A percentile compares a stretch with the other conserved stretches of the same genome.
These are phyloP conservation scores for Aureobasidium sp. DNA, from an alignment of 2,329 filamentous ascomycete species.

Conservation along the genomic window DNA sequence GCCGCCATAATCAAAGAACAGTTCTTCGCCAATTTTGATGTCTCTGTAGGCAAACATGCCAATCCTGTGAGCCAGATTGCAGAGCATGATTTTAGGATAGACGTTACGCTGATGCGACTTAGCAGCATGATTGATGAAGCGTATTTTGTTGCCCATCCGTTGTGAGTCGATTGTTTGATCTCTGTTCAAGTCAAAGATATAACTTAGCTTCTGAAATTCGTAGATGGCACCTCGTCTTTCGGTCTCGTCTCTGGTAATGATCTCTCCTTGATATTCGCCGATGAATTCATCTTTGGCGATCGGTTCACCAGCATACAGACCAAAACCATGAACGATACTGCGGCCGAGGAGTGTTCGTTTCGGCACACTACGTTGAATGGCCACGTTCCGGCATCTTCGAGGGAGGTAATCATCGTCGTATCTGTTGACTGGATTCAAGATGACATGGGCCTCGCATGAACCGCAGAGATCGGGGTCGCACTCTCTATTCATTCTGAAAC, in stretches of 20 bases:
- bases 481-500: conserved; percentile 63
- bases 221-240: conserved; percentile 61
- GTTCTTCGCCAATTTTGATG: conserved; percentile 63
- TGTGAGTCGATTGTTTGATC: conserved; percentile 58
- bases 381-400: conserved; percentile 61
- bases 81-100: conserved; percentile 59
- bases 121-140: conserved; percentile 73
- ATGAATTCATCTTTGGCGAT: conserved; percentile 63
- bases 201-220: conserved; percentile 53
- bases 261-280: conserved; percentile 75
- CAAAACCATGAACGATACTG: conserved; percentile 66
- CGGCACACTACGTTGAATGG: conserved; percentile 57
- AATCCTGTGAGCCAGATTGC: conserved; percentile 66
- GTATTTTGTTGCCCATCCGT: conserved; percentile 68
- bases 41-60: conserved; percentile 60
- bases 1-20: conserved; percentile 70
- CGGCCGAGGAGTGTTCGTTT: conserved; percentile 61
- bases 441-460: conserved; percentile 58
- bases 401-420: conserved; percentile 48
- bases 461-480: conserved; percentile 71
- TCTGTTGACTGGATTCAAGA: conserved; percentile 60
- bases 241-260: conserved; percentile 61
- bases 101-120: conserved; percentile 43
- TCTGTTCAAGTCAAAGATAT: conserved; percentile 46
- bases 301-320: conserved; percentile 62